phyloP scores from a whole-genome alignment of 345 rosid species.

The Geranium rotundifolium region DNA sequence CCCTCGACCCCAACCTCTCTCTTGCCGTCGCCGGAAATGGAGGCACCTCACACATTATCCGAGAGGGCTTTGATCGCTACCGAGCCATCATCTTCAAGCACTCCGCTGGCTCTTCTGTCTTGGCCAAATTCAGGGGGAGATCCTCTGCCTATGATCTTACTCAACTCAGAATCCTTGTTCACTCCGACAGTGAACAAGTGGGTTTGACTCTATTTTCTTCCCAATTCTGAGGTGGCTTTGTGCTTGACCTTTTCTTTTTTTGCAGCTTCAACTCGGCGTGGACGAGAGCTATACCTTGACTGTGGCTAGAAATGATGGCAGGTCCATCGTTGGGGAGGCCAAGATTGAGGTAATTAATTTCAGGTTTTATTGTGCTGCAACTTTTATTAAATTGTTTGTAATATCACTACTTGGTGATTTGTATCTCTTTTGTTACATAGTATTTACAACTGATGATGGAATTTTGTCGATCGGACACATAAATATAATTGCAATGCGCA shows the following conservation, averaged over 20 bases:
- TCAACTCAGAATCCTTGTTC: slow-evolving; percentile 45
- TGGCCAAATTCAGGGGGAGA: slow-evolving; percentile 18
- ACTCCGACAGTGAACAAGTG: slow-evolving; percentile 55
- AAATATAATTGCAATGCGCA: neutral
- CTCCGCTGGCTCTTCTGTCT: slow-evolving; percentile 14
- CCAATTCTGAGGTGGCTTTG: neutral
- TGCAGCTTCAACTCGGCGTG: slow-evolving; percentile 52
- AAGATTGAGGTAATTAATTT: slow-evolving; percentile 53
- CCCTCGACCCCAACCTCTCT: slow-evolving; percentile 52
- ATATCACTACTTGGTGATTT: too few relatives aligned
- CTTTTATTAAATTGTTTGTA: neutral
- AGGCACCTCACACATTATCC: slow-evolving; percentile 37
- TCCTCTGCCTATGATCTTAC: slow-evolving; percentile 45
- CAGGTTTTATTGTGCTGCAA: neutral
- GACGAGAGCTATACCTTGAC: slow-evolving; percentile 47
- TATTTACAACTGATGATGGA: too few relatives aligned
- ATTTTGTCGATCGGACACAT: too few relatives aligned
- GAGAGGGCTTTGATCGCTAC: slow-evolving; percentile 65
- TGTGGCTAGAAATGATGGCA: slow-evolving; percentile 35
- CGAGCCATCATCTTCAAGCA: slow-evolving; percentile 52
- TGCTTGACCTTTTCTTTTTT: neutral
- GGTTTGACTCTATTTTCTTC: slow-evolving; percentile 3
- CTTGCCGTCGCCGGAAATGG: slow-evolving; percentile 43
- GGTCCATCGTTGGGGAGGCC: slow-evolving; percentile 45
- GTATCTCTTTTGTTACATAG: too few relatives aligned